Evolutionary conservation across 768 basidiomycete genomes (phyloP).

Genomic region (Cubamyces lactineus): DNA sequence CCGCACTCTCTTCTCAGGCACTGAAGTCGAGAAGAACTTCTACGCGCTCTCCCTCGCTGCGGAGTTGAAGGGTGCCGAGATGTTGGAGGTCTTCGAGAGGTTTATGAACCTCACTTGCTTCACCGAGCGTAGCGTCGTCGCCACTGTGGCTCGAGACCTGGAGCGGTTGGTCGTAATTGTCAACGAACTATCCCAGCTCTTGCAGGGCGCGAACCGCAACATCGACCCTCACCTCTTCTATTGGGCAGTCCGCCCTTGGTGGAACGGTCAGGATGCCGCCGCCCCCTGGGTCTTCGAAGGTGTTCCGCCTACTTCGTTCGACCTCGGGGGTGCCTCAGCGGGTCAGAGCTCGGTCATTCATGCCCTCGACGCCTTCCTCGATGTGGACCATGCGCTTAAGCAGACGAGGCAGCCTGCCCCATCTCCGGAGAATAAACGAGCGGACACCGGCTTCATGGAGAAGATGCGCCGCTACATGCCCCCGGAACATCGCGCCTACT

Average conservation of each 20-base stretch:
- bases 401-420: slow-evolving; percentile 70
- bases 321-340: slow-evolving; percentile 87
- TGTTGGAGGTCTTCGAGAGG: slow-evolving; percentile 85
- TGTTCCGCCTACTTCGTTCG: slow-evolving; percentile 57
- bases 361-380: slow-evolving; percentile 82
- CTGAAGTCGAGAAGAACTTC: slow-evolving; percentile 83
- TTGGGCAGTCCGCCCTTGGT: slow-evolving; percentile 92
- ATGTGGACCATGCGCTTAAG: slow-evolving; percentile 85
- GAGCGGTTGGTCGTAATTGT: slow-evolving; percentile 67
- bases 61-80: slow-evolving; percentile 85
- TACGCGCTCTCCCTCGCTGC: slow-evolving; percentile 82
- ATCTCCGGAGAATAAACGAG: slow-evolving; percentile 64
- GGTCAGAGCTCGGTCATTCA: slow-evolving; percentile 94
- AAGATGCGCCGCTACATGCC: slow-evolving; percentile 97
- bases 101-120: slow-evolving; percentile 78
- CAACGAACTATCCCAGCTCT: slow-evolving; percentile 70
- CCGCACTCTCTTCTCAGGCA: slow-evolving; percentile 78
- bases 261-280: slow-evolving; percentile 74
- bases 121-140: slow-evolving; percentile 43
- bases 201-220: slow-evolving; percentile 65
- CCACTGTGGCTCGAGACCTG: slow-evolving; percentile 76
- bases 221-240: slow-evolving; percentile 91
- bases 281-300: slow-evolving; percentile 83
- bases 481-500: slow-evolving; percentile 83
- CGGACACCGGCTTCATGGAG: slow-evolving; percentile 83